A percentile compares a stretch with the other conserved stretches of the same genome.
Conservation (phyloP, 352 stramenopile genomes). For the Globisporangium uncinulatum region DNA sequence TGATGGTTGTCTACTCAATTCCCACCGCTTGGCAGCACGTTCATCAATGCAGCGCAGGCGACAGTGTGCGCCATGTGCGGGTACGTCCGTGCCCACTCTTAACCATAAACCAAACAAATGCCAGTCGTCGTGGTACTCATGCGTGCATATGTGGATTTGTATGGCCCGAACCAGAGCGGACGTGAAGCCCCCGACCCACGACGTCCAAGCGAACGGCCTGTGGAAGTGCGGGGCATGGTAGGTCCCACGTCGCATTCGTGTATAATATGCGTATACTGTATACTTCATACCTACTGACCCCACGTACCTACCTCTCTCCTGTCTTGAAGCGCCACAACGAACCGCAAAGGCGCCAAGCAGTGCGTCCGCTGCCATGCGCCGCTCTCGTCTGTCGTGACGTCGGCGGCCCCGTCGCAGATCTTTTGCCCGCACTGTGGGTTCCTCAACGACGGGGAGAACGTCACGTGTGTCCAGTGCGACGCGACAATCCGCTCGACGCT, state of each 20-base stretch:
- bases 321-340: constrained; percentile 32
- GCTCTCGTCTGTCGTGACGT: constrained; percentile 64
- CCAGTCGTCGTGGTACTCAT: too few relatives aligned
- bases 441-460: constrained; percentile 62
- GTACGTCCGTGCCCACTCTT: constrained; percentile 20
- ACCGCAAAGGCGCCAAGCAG: constrained; percentile 55
- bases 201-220: constrained; percentile 57
- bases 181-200: constrained; percentile 60
- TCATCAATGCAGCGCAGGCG: constrained; percentile 52
- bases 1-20: not conserved
- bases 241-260: constrained; percentile 5
- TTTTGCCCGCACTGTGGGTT: constrained; percentile 75
- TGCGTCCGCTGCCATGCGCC: constrained; percentile 53
- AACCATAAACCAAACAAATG: too few relatives aligned
- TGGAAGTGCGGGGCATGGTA: constrained; percentile 77
- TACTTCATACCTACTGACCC: too few relatives aligned
- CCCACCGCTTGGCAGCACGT: constrained; percentile 33
- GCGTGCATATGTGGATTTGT: not conserved
- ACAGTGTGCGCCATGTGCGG: constrained; percentile 67
- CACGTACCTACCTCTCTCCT: not conserved
- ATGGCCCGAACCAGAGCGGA: constrained; percentile 23
- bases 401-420: constrained; percentile 60
- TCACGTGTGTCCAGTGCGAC: constrained; percentile 68
- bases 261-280: too few relatives aligned
- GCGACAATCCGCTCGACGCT: constrained; percentile 69